These are phyloP conservation scores for Alternaria sp. DNA, from an alignment of 2,329 filamentous ascomycete species.

Conservation along the genomic window DNA sequence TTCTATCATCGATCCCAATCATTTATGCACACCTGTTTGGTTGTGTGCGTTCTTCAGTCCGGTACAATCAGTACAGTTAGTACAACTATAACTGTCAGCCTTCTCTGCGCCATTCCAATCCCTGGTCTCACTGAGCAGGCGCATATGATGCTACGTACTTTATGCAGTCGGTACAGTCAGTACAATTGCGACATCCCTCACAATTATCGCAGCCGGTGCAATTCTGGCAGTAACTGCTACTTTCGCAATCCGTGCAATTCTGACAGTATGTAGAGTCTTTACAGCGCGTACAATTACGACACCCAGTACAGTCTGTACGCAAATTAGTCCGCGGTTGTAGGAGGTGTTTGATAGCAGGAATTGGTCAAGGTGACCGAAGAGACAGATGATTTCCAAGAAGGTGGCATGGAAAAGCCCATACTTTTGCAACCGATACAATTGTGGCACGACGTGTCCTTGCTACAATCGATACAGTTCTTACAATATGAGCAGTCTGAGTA, in stretches of 20 bases:
- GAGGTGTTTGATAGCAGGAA: background rate
- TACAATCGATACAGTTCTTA: background rate
- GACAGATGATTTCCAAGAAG: background rate
- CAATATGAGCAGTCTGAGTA: background rate
- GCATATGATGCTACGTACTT: background rate
- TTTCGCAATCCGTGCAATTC: conserved; percentile 6
- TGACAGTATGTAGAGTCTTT: conserved; percentile 1
- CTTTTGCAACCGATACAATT: background rate
- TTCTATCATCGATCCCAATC: background rate
- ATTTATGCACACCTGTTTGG: conserved; percentile 14
- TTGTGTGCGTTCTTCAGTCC: conserved; percentile 14
- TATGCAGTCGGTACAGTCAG: conserved; percentile 4
- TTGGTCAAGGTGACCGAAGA: background rate
- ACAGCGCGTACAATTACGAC: conserved; percentile 5
- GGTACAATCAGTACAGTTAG: conserved; percentile 15
- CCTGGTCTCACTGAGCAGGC: background rate
- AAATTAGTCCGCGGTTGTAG: background rate
- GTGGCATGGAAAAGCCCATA: background rate
- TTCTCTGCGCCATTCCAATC: background rate
- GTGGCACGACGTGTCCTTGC: background rate
- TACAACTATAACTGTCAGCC: conserved; percentile 12
- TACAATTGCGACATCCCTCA: conserved; percentile 4
- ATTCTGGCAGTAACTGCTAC: conserved; percentile 4
- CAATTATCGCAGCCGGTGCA: conserved; percentile 9
- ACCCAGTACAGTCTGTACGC: conserved; percentile 6